Conservation (phyloP, 2,329 filamentous ascomycete genomes). For the Scedosporium boydii region DNA sequence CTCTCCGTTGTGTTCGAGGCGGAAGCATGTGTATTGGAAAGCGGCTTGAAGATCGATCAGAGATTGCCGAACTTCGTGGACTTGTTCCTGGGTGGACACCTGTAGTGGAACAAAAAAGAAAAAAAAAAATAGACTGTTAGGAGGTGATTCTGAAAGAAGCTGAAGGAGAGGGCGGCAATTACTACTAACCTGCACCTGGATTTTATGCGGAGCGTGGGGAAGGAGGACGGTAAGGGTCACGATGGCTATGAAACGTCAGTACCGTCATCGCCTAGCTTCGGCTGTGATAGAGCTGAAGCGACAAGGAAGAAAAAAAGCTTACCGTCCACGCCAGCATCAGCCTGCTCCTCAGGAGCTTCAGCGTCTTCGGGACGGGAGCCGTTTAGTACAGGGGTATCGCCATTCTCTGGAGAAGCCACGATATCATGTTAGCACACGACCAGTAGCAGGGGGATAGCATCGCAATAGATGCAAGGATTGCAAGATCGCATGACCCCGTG, state of each 20-base stretch:
- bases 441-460: neutral
- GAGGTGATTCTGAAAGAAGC: neutral
- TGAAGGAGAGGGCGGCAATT: neutral
- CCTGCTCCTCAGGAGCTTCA: constrained; percentile 16
- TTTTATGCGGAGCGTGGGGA: constrained; percentile 68
- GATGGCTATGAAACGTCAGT: constrained; percentile 30
- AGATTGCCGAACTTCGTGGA: constrained; percentile 93
- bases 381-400: neutral
- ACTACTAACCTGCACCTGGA: constrained; percentile 73
- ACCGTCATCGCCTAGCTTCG: neutral
- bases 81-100: constrained; percentile 89
- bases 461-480: no score
- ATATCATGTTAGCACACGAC: neutral
- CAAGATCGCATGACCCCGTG: neutral
- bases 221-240: constrained; percentile 66
- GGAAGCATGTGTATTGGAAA: constrained; percentile 98
- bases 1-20: constrained; percentile 81
- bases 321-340: constrained; percentile 25
- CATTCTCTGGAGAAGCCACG: neutral
- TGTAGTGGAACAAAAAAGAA: constrained; percentile 22
- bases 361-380: constrained; percentile 15
- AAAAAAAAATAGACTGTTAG: neutral
- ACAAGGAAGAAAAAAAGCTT: constrained; percentile 5
- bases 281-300: neutral
- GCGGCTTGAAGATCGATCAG: constrained; percentile 88